phyloP scores from a whole-genome alignment of 495 filamentous ascomycete species.

The Aspergillus egyptiacus region DNA sequence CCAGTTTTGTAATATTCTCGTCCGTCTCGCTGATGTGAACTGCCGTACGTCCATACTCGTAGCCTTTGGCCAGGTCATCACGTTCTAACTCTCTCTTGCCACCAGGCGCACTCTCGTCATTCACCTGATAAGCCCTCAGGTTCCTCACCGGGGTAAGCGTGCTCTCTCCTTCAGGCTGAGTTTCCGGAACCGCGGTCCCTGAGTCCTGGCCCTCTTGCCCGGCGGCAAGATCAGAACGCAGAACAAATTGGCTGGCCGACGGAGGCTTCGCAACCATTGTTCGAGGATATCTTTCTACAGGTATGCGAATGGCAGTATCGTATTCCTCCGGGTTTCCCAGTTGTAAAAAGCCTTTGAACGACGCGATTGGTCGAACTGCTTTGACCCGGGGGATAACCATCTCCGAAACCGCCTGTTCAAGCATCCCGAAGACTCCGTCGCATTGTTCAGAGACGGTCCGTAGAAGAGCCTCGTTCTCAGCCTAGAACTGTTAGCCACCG shows the following conservation, averaged over 20 bases:
- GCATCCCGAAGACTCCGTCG: conserved; percentile 70
- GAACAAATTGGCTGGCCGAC: conserved; percentile 69
- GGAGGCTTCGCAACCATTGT: conserved; percentile 69
- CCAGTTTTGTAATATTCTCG: conserved; percentile 69
- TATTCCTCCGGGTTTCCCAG: conserved; percentile 73
- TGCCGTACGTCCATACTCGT: conserved; percentile 87
- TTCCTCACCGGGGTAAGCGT: conserved; percentile 61
- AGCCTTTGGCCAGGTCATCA: conserved; percentile 85
- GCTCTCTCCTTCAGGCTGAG: conserved; percentile 23
- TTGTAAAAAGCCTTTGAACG: conserved; percentile 72
- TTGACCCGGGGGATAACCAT: conserved; percentile 74
- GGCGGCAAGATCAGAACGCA: conserved; percentile 39
- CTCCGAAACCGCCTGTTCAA: conserved; percentile 75
- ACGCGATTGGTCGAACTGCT: conserved; percentile 58
- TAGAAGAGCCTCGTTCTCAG: conserved; percentile 62
- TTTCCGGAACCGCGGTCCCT: conserved; percentile 39
- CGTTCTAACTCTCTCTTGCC: conserved; percentile 79
- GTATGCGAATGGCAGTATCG: conserved; percentile 71
- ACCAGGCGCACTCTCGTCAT: conserved; percentile 64
- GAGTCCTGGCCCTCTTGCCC: conserved; percentile 43
- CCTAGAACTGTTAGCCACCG: conserved; percentile 31
- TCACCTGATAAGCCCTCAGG: conserved; percentile 71
- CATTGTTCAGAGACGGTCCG: conserved; percentile 56
- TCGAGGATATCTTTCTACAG: conserved; percentile 84
- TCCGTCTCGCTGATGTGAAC: conserved; percentile 85